These are phyloP conservation scores for Tolypocladium nubicola DNA, from an alignment of 2,329 filamentous ascomycete genomes.

Conservation along the genomic window DNA sequence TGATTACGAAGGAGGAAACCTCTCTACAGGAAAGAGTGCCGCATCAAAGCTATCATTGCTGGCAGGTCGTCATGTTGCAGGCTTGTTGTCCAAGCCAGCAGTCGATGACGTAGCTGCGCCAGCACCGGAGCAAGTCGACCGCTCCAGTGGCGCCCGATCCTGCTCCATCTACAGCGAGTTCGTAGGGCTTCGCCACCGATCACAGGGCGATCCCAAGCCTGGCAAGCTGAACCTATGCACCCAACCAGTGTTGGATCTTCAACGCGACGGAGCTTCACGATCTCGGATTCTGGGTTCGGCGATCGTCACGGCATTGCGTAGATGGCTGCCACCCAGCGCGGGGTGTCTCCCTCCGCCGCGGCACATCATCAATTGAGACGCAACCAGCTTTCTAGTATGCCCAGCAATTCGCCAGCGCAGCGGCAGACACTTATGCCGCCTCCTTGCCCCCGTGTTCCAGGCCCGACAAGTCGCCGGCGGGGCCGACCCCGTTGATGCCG, in stretches of 20 bases:
- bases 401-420: not conserved
- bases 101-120: not conserved
- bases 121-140: not conserved
- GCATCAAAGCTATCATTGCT: not conserved
- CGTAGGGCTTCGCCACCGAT: not conserved
- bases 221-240: too few species aligned
- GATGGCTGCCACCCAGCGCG: not conserved
- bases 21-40: not conserved
- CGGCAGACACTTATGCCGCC: not conserved
- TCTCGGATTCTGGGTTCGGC: not conserved
- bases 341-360: not conserved
- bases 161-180: not conserved
- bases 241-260: too few species aligned
- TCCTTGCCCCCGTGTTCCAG: not conserved
- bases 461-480: constrained; percentile 27
- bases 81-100: not conserved
- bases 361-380: not conserved
- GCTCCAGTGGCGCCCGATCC: not conserved
- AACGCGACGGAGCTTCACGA: too few species aligned
- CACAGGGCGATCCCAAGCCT: not conserved
- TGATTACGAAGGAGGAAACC: not conserved
- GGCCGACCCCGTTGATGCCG: constrained; percentile 21
- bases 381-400: not conserved
- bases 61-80: not conserved
- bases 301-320: constrained; percentile 2